These are phyloP conservation scores for Saturnispora sanitii DNA, from an alignment of 805 yeast species.

Conservation along the genomic window DNA sequence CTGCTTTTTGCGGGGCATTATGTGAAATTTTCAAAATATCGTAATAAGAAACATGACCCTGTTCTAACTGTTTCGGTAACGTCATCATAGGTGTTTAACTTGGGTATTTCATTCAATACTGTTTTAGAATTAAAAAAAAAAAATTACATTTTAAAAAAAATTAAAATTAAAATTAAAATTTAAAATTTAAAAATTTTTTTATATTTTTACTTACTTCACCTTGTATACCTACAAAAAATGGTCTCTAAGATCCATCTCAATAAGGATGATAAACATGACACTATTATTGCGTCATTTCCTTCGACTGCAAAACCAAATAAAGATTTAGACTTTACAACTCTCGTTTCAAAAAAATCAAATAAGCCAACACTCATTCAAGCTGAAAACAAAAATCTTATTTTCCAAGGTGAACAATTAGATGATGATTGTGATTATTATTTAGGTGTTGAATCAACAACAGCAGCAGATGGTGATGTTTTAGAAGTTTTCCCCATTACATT, in stretches of 20 bases:
- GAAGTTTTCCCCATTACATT: conserved; percentile 37
- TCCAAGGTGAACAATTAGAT: conserved; percentile 46
- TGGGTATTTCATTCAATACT: too few relatives aligned
- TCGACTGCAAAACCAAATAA: conserved; percentile 62
- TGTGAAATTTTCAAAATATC: conserved; percentile 45
- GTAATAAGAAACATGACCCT: conserved; percentile 33
- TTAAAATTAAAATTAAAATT: neutral
- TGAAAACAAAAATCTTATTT: conserved; percentile 62
- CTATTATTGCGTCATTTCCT: conserved; percentile 57
- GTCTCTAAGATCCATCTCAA: conserved; percentile 6
- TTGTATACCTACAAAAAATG: too few relatives aligned
- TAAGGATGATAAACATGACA: conserved; percentile 6
- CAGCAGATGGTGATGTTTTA: conserved; percentile 42
- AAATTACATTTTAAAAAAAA: neutral
- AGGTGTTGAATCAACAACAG: conserved; percentile 49
- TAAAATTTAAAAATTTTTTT: neutral
- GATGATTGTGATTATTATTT: conserved; percentile 49
- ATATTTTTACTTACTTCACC: too few relatives aligned
- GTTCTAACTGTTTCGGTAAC: conserved; percentile 1
- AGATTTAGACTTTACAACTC: conserved; percentile 53
- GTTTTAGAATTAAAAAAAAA: neutral
- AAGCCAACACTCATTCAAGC: conserved; percentile 53
- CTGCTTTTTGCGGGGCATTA: conserved; percentile 29
- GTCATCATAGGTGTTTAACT: neutral
- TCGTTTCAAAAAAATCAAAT: conserved; percentile 34